phyloP scores from a whole-genome alignment of 2,329 filamentous ascomycete genomes.

The Aspergillus neotritici region DNA sequence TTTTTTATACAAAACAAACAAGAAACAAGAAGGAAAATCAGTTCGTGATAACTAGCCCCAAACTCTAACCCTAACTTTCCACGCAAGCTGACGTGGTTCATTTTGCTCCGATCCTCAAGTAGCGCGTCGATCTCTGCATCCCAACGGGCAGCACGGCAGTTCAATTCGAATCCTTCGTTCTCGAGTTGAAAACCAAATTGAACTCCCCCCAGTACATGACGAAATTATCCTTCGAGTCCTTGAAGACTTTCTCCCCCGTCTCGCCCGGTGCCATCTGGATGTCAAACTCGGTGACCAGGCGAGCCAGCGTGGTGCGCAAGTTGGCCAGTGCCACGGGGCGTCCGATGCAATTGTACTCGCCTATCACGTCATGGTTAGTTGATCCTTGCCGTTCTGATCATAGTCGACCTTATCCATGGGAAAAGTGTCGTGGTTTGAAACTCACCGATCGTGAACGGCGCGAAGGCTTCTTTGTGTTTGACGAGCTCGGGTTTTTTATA shows the following conservation, averaged over 20 bases:
- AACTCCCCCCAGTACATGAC: slow-evolving; percentile 21
- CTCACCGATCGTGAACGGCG: slow-evolving; percentile 31
- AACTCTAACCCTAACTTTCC: too few species aligned
- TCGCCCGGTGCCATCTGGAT: slow-evolving; percentile 18
- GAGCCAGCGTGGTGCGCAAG: slow-evolving; percentile 3
- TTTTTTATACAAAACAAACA: too few species aligned
- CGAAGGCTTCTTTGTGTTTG: slow-evolving; percentile 29
- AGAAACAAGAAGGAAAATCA: too few species aligned
- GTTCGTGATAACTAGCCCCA: too few species aligned
- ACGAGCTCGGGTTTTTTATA: slow-evolving; percentile 28
- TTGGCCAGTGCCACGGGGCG: slow-evolving; percentile 3
- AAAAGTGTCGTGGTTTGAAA: not conserved
- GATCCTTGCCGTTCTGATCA: too few species aligned
- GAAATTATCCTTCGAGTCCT: slow-evolving; percentile 34
- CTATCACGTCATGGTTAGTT: too few species aligned
- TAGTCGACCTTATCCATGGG: too few species aligned
- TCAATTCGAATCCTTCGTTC: not conserved
- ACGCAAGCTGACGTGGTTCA: too few species aligned
- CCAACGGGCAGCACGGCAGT: not conserved
- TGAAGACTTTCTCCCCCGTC: slow-evolving; percentile 27
- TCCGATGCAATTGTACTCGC: slow-evolving; percentile 3
- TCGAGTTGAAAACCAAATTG: slow-evolving; percentile 13
- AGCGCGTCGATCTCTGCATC: not conserved
- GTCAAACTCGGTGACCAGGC: slow-evolving; percentile 2
- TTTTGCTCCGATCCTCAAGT: not conserved